These are phyloP conservation scores for Clitopilus passeckerianus DNA, from an alignment of 768 basidiomycete species.

Conservation along the genomic window DNA sequence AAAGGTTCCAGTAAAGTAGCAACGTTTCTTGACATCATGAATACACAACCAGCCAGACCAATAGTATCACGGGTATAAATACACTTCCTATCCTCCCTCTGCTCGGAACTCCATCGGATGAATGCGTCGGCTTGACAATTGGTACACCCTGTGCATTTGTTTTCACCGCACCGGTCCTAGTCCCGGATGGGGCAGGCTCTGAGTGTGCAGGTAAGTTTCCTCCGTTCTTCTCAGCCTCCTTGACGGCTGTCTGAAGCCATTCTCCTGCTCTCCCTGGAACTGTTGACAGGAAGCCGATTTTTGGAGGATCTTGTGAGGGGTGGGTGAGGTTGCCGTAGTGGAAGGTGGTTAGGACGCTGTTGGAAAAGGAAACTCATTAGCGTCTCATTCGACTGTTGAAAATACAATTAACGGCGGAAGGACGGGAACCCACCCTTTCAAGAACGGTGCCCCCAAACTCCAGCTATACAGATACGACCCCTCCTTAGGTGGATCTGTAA, in stretches of 20 bases:
- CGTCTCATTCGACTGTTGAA: neutral
- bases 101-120: neutral
- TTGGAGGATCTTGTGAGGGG: conserved; percentile 64
- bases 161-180: neutral
- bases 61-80: too few species aligned
- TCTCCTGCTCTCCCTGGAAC: conserved; percentile 52
- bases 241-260: conserved; percentile 21
- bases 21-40: too few species aligned
- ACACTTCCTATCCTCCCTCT: neutral
- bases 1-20: too few species aligned
- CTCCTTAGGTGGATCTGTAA: conserved; percentile 56
- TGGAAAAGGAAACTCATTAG: neutral
- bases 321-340: conserved; percentile 69
- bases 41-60: too few species aligned
- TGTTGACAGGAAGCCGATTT: conserved; percentile 69
- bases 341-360: conserved; percentile 60
- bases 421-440: conserved; percentile 55
- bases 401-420: neutral
- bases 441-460: conserved; percentile 73
- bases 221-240: conserved; percentile 17
- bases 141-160: neutral
- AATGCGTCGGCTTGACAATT: neutral
- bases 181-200: neutral
- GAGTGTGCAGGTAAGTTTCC: conserved; percentile 23
- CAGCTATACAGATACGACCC: conserved; percentile 69